A percentile compares a stretch with the other conserved stretches of the same genome.
phyloP scores from a whole-genome alignment of 2,329 filamentous ascomycete species.

The Neodidymelliopsis sp. region DNA sequence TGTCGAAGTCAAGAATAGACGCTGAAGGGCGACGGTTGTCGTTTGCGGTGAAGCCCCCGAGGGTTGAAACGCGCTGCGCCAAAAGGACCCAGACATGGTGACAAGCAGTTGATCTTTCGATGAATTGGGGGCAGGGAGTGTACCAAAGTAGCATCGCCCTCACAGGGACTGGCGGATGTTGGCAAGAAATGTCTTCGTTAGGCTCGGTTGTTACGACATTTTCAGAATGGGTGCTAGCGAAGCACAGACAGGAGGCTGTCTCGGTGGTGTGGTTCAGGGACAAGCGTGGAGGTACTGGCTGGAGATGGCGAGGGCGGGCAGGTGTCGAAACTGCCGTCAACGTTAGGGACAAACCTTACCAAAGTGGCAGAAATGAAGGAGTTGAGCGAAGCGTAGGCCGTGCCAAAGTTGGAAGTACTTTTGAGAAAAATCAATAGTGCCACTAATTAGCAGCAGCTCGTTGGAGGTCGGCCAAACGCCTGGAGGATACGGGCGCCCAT shows the following conservation, averaged over 20 bases:
- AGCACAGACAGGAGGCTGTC: slow-evolving; percentile 15
- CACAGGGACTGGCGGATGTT: not conserved
- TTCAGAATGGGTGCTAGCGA: slow-evolving; percentile 2
- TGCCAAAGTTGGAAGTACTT: slow-evolving; percentile 10
- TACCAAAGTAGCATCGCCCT: not conserved
- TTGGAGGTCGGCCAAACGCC: not conserved
- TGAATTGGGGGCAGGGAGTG: not conserved
- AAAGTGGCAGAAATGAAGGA: slow-evolving; percentile 6
- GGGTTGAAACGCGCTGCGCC: slow-evolving; percentile 11
- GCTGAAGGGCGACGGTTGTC: not conserved
- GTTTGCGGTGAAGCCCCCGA: slow-evolving; percentile 8
- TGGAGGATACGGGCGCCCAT: slow-evolving; percentile 4
- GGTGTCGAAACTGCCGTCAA: slow-evolving; percentile 17
- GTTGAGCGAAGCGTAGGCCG: slow-evolving; percentile 5
- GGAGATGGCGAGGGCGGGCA: slow-evolving; percentile 15
- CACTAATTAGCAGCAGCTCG: not conserved
- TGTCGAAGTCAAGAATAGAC: slow-evolving; percentile 7
- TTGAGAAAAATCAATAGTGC: slow-evolving; percentile 15
- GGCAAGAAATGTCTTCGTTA: not conserved
- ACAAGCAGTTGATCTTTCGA: slow-evolving; percentile 8
- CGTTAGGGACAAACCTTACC: slow-evolving; percentile 18
- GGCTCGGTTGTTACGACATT: not conserved
- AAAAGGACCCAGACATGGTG: slow-evolving; percentile 2
- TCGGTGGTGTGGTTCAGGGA: slow-evolving; percentile 8
- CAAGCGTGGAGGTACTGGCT: slow-evolving; percentile 10